A percentile compares a stretch with the other conserved stretches of the same genome.
Conservation (phyloP, 495 filamentous ascomycete genomes). For the Tuber umbilicatum region DNA sequence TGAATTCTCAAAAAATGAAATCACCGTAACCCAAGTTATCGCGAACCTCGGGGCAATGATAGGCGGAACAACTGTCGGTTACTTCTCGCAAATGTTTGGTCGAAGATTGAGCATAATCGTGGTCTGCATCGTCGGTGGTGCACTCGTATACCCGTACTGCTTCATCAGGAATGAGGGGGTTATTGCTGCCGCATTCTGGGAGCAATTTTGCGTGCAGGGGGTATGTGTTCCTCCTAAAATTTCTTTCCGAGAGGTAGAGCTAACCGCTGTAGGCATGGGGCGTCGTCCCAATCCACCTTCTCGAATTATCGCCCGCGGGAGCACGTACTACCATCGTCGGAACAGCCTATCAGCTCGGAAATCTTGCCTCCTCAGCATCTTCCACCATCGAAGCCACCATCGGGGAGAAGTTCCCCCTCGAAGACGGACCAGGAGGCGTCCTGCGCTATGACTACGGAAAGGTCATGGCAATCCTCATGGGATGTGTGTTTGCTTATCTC, state of each 20-base stretch:
- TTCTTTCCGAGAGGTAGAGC: background rate
- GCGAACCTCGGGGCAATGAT: slow-evolving; percentile 67
- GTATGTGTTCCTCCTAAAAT: slow-evolving; percentile 30
- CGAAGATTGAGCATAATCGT: slow-evolving; percentile 60
- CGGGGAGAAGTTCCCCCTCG: slow-evolving; percentile 64
- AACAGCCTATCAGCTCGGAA: slow-evolving; percentile 65
- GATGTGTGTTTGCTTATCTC: slow-evolving; percentile 76
- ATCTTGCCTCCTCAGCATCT: slow-evolving; percentile 62
- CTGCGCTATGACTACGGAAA: slow-evolving; percentile 73
- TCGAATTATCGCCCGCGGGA: slow-evolving; percentile 65
- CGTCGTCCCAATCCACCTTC: slow-evolving; percentile 70
- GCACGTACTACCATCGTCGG: slow-evolving; percentile 63
- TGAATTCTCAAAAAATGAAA: slow-evolving; percentile 59
- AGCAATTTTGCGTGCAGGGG: slow-evolving; percentile 75
- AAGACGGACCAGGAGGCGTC: slow-evolving; percentile 47
- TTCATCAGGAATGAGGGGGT: slow-evolving; percentile 52
- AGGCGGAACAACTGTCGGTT: slow-evolving; percentile 62
- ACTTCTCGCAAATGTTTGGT: slow-evolving; percentile 64
- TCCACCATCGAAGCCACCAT: slow-evolving; percentile 54
- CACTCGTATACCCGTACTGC: slow-evolving; percentile 44
- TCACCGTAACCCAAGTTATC: slow-evolving; percentile 62
- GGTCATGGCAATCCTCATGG: slow-evolving; percentile 92
- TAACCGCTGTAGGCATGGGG: slow-evolving; percentile 54
- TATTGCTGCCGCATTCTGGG: slow-evolving; percentile 62
- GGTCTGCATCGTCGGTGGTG: slow-evolving; percentile 52